Percentiles rank a stretch among this genome's conserved stretches.
phyloP scores from a whole-genome alignment of 345 rosid species.

The Abelmoschus esculentus region DNA sequence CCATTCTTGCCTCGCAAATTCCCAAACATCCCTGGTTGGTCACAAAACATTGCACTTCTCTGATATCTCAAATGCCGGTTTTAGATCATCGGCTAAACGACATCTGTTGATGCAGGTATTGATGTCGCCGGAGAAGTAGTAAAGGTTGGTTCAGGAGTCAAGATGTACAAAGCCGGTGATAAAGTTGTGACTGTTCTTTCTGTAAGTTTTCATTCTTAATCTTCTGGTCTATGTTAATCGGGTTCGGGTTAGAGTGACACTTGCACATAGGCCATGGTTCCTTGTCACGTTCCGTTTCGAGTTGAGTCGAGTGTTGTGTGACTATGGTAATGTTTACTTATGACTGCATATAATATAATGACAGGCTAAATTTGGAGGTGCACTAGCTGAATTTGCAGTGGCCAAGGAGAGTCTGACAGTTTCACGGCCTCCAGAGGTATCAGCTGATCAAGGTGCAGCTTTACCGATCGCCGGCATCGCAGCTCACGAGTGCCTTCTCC shows the following conservation, averaged over 20 bases:
- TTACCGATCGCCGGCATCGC: neutral
- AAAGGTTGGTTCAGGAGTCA: slow-evolving; percentile 53
- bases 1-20: slow-evolving; percentile 53
- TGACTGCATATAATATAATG: neutral
- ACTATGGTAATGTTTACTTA: neutral
- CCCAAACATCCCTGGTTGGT: slow-evolving; percentile 64
- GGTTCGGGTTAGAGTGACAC: neutral
- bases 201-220: slow-evolving; percentile 28
- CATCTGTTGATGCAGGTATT: slow-evolving; percentile 37
- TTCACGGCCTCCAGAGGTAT: neutral
- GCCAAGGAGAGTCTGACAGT: neutral
- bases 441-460: neutral
- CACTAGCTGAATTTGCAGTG: neutral
- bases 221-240: neutral
- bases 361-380: neutral
- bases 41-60: neutral
- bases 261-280: no score
- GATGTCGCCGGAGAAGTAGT: slow-evolving; percentile 76
- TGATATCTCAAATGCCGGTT: neutral
- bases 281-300: no score
- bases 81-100: neutral
- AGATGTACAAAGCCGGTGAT: slow-evolving; percentile 63
- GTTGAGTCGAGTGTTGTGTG: neutral
- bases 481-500: neutral
- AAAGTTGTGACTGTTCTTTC: slow-evolving; percentile 61